Base-by-base conservation (phyloP, 2,329 filamentous ascomycete genomes). In the Cladosporium sp. region DNA sequence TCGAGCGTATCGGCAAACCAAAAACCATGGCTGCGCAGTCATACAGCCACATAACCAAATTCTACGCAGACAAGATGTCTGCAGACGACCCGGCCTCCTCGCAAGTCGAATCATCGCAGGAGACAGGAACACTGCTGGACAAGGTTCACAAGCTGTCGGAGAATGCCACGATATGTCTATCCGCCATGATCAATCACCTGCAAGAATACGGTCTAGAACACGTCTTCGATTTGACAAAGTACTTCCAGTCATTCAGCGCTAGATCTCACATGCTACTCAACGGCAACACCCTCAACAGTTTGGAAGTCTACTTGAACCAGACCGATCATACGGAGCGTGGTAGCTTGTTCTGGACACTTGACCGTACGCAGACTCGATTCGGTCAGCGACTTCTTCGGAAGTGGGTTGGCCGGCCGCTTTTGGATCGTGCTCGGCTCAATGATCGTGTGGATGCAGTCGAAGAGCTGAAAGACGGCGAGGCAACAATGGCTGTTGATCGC, bases 181-280 rank as follows among this genome's bases (percentile, higher is more conserved):
- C 93, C 3, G 87, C 91, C 9, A 96, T 98, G 91, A 97, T 98
- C 61, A 88, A 81, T 1, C 91, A 98, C 64, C 76, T 98, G 61
- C 85, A 83, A 14, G 91, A 95, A 59, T 98, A 96, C 67, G 90
- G 90, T 0, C 77, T 98, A 16, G 87, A 97, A 68, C 90, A 97
- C 73, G 89, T 98, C 49, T 95, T 98, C 62, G 87, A 95, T 63
- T 74, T 98, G 41, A 97, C 93, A 1, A 95, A 95, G 63, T 95
- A 97, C 72, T 98, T 98, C 65, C 86, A 95, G 61, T 89, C 90
- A 2, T 98, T 98, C 72, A 95, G 88, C 61, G 89, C 91, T 7
- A 79, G 91, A 35, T 91, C 92, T 11, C 91, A 97, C 65, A 97
- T 98, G 93, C 77, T 97, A 3, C 76, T 98, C 55, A 96, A 95